Evolutionary conservation across 768 basidiomycete species (phyloP).

Genomic region (Podaxis sp.): DNA sequence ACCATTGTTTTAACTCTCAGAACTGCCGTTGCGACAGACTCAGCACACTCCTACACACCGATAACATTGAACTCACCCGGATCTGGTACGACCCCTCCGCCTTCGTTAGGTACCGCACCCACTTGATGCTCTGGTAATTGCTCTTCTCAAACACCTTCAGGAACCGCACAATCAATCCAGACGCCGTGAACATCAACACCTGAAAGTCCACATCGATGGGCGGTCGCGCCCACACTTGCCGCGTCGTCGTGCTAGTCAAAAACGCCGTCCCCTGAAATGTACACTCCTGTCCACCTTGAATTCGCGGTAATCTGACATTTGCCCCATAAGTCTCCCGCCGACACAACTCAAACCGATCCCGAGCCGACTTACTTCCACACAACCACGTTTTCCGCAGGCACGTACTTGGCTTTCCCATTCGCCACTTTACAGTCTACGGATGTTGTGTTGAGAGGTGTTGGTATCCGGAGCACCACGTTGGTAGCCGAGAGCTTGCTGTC

Average conservation of each 20-base stretch:
- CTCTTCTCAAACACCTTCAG: constrained; percentile 97
- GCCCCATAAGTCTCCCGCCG: neutral
- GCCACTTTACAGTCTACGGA: constrained; percentile 88
- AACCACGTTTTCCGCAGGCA: constrained; percentile 92
- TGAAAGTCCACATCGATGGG: constrained; percentile 99
- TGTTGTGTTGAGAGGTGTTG: constrained; percentile 94
- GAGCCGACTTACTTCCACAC: constrained; percentile 85
- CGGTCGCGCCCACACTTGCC: constrained; percentile 96
- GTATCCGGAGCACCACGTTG: constrained; percentile 88
- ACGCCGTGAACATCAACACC: constrained; percentile 98
- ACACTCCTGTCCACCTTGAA: constrained; percentile 91
- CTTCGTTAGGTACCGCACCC: constrained; percentile 94
- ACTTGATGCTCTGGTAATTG: constrained; percentile 92
- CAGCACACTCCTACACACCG: neutral
- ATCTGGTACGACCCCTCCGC: constrained; percentile 93
- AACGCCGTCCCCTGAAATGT: constrained; percentile 80
- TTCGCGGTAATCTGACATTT: constrained; percentile 70
- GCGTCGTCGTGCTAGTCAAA: constrained; percentile 82
- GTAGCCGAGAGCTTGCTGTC: constrained; percentile 90
- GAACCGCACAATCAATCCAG: constrained; percentile 93
- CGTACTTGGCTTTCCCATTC: constrained; percentile 95
- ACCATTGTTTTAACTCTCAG: neutral
- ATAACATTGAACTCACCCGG: constrained; percentile 53
- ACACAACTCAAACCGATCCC: neutral
- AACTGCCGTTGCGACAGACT: constrained; percentile 7